Conservation (phyloP, 495 filamentous ascomycete genomes). For the Xeromyces bisporus region DNA sequence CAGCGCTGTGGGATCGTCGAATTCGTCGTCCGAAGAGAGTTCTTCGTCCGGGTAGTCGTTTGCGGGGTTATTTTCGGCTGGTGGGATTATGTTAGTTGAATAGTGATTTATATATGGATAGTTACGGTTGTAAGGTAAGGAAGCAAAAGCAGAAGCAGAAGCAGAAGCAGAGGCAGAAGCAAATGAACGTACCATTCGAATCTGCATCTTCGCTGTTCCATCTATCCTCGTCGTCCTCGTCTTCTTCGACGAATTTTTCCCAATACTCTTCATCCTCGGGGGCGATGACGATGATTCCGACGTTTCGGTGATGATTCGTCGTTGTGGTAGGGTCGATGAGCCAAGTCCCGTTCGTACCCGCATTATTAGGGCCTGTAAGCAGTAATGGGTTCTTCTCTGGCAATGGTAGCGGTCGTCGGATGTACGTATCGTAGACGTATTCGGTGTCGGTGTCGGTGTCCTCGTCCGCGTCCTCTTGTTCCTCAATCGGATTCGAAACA, state of each 20-base stretch:
- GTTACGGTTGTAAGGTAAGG: too few species aligned
- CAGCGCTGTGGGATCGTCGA: constrained; percentile 31
- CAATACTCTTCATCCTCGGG: constrained; percentile 40
- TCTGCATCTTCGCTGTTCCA: constrained; percentile 46
- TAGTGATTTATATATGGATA: too few species aligned
- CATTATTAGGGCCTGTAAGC: constrained; percentile 17
- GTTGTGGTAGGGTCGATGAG: constrained; percentile 13
- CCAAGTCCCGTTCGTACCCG: constrained; percentile 16
- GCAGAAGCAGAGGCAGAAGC: constrained; percentile 1
- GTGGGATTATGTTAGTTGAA: too few species aligned
- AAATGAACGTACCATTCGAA: constrained; percentile 33
- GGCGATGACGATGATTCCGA: constrained; percentile 43
- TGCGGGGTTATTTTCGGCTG: constrained; percentile 46
- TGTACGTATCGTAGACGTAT: constrained; percentile 49
- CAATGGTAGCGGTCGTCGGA: constrained; percentile 29
- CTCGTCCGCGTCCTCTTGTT: constrained; percentile 7
- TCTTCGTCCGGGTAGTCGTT: constrained; percentile 58
- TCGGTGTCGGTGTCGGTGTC: constrained; percentile 31
- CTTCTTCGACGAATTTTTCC: constrained; percentile 37
- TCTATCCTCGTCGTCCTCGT: constrained; percentile 30
- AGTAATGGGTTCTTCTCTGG: constrained; percentile 13
- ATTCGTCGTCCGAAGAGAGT: constrained; percentile 38
- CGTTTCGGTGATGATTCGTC: constrained; percentile 21
- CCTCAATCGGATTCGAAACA: background rate
- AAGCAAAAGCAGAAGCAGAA: too few species aligned